Base-by-base conservation (phyloP, 2,329 filamentous ascomycete genomes). In the Fusarium kyushuense region DNA sequence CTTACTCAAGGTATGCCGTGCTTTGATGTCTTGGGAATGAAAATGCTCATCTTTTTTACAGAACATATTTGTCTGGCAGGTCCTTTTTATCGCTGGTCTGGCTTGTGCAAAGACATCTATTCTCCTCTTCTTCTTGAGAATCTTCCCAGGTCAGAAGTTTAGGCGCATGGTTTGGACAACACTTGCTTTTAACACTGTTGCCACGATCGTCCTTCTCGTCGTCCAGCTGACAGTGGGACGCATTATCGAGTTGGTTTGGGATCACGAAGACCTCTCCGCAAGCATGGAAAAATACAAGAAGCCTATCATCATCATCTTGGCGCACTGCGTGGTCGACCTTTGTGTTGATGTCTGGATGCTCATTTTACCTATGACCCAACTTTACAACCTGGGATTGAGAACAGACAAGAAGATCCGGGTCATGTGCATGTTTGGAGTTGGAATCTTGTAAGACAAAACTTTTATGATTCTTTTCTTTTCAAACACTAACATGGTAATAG, bases 331-430 rank as follows among this genome's bases (percentile, higher is more conserved):
- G 0, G 23, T 66, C 1, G 66, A 58, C 3, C 11, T 66, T n/a
- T 36, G 14, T 1, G 13, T 66, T 5, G 63, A 66, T 1, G 11
- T 46, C 0, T 66, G 63, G 63, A 66, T 66, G 63, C 63, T 66
- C 2, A 27, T 66, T 2, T 19, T 66, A 1, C 63, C 63, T 1
- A 48, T 66, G 63, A 66, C 63, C 0, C 63, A 66, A 11, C 16
- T 66, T 0, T 57, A 57, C 3, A 52, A 66, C 1, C 19, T 66
- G 0, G 57, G 57, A 1, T 21, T 66, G 0, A 62, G 40, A 13
- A 8, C 23, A 0, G 38, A 36, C 1, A 62, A 63, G 25, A 66
- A 63, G 36, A 38, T 66, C 1, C 19, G 4, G 0, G 60, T 63
- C 0, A 52, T 63, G 29, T 32, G n/a, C 0, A 64, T 63, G 60